Percentiles rank a stretch among this genome's conserved stretches.
Evolutionary conservation across 2,329 filamentous ascomycete genomes (phyloP).

Genomic region (Arthrobotrys megalospora): DNA sequence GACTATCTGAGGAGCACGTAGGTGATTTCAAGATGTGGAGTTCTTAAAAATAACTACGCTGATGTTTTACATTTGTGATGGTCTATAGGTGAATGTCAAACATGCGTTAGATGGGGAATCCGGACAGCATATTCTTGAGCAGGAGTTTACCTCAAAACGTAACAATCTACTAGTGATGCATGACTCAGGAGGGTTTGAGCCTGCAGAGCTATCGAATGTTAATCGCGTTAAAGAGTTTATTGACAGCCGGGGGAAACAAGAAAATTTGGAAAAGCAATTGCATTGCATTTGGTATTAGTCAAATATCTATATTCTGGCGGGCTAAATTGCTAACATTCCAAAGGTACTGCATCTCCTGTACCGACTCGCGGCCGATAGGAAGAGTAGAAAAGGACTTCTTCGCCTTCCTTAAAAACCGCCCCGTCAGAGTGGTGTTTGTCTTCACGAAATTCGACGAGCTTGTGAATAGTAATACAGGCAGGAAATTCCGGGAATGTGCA

Average conservation of each 20-base stretch:
- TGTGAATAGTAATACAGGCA: neutral
- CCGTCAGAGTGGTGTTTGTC: conserved; percentile 5
- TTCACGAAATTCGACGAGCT: conserved; percentile 17
- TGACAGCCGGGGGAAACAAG: neutral
- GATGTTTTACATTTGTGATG: neutral
- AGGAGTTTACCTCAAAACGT: conserved; percentile 11
- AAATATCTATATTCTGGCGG: neutral
- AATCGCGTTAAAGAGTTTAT: conserved; percentile 10
- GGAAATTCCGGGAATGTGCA: neutral
- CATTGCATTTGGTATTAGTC: conserved; percentile 12
- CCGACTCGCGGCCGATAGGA: conserved; percentile 3
- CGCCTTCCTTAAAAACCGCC: conserved; percentile 2
- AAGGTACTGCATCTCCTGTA: conserved; percentile 11
- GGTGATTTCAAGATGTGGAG: neutral
- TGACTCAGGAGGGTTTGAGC: neutral
- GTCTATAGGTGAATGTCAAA: conserved; percentile 4
- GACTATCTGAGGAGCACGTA: conserved; percentile 6
- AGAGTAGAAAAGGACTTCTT: conserved; percentile 9
- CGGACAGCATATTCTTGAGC: conserved; percentile 5
- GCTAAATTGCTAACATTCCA: neutral
- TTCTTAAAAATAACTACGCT: neutral
- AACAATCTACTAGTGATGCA: conserved; percentile 12
- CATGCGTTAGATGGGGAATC: conserved; percentile 10
- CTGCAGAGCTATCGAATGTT: conserved; percentile 1
- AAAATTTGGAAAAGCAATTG: conserved; percentile 3